Evolutionary conservation across 192 early-diverging fungal species (phyloP).

Genomic region (Coemansia sp.): DNA sequence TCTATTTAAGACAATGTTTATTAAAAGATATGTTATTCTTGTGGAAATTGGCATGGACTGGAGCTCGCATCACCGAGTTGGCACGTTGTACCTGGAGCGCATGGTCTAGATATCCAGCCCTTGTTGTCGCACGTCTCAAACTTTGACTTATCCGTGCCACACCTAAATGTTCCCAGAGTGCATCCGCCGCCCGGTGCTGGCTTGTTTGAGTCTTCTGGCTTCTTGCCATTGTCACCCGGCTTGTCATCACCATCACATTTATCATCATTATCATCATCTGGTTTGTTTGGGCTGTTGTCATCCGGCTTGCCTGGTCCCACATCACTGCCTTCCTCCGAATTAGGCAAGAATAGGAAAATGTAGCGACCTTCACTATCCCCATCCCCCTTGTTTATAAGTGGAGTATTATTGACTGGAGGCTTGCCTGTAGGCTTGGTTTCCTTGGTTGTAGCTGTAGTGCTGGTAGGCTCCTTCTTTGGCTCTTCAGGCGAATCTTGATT

Average conservation of each 20-base stretch:
- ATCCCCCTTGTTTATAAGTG: not conserved
- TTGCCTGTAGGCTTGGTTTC: not conserved
- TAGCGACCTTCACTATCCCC: not conserved
- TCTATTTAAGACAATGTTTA: not conserved
- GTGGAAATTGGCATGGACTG: constrained; percentile 5
- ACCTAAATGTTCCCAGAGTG: not conserved
- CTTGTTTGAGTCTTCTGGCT: not conserved
- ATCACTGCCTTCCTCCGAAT: not conserved
- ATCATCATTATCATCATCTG: not conserved
- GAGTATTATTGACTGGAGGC: not conserved
- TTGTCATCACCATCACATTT: not conserved
- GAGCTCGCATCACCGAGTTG: not conserved
- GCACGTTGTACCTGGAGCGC: constrained; percentile 19
- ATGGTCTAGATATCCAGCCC: constrained; percentile 9
- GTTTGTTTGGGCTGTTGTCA: not conserved
- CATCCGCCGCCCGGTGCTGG: not conserved
- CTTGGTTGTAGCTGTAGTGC: too few relatives aligned
- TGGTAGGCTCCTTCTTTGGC: not conserved
- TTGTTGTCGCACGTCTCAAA: constrained; percentile 17
- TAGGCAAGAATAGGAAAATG: not conserved
- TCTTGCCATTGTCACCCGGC: not conserved
- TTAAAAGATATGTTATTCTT: not conserved
- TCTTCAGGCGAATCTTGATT: not conserved
- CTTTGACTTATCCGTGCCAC: not conserved
- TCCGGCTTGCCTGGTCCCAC: not conserved